A percentile compares a stretch with the other conserved stretches of the same genome.
Conservation (phyloP, 2,329 filamentous ascomycete genomes). For the Phoma herbarum region DNA sequence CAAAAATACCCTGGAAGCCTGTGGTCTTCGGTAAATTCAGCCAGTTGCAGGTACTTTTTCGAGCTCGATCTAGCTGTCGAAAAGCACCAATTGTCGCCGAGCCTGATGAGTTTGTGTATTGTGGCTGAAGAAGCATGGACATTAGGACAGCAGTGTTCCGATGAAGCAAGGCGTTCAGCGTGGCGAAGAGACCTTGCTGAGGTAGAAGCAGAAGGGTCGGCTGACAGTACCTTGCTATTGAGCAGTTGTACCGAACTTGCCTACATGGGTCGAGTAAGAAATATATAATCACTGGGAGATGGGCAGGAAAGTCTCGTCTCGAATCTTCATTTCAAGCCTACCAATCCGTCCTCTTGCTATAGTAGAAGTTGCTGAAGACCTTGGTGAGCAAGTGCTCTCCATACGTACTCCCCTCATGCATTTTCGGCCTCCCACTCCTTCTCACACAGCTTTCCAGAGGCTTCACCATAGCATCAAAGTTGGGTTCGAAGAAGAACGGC, state of each 20-base stretch:
- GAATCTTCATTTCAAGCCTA: conserved; percentile 13
- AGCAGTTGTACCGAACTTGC: neutral
- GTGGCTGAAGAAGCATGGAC: too few relatives aligned
- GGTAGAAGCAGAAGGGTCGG: neutral
- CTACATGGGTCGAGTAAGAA: neutral
- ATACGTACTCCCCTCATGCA: conserved; percentile 51
- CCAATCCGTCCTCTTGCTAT: conserved; percentile 40
- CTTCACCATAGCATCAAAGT: conserved; percentile 52
- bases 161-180: too few relatives aligned
- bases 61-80: too few relatives aligned
- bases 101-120: too few relatives aligned
- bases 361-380: conserved; percentile 55
- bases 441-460: conserved; percentile 52
- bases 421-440: conserved; percentile 39
- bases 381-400: conserved; percentile 56
- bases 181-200: too few relatives aligned
- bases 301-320: too few relatives aligned
- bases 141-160: too few relatives aligned
- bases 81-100: too few relatives aligned
- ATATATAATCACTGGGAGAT: neutral
- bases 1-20: too few relatives aligned
- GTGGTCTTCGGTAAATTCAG: too few relatives aligned
- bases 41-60: too few relatives aligned
- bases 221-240: neutral
- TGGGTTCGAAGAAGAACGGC: conserved; percentile 61